Base-by-base conservation (phyloP, 345 rosid genomes). In the Chamaenerion angustifolium region DNA sequence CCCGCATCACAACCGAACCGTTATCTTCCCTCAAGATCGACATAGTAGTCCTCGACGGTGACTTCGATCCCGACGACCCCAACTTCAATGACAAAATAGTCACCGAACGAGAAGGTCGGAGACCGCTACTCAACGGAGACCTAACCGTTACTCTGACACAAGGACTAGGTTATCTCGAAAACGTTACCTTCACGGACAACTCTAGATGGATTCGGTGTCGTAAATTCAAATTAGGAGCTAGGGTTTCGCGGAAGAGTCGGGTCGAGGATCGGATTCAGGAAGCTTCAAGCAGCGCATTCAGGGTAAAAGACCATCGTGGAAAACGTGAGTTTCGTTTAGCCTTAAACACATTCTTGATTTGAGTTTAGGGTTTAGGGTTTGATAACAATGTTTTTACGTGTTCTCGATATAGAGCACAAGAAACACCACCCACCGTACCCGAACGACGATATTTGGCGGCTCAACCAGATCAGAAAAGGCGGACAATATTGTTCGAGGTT, bases 251-350 rank as follows among this genome's bases (percentile, higher is more conserved):
- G 40, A 80, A 43, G 16, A 17, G 14, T 46, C 42, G 64, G 6
- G 66, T 59, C 46, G 85, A 64, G 49, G 66, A 66, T 13, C 56
- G 64, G 56, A 46, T 82, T 15, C 60, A 65, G 49, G 96, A 82
- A 60, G 96, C 79, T 10, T 67, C 56, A 51, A 92, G 95, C n/a
- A 68, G 68, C 58, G 74, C 87, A 5, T 87, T 92, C 16, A 46
- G 56, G 1, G 95, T 86, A 48, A 82, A 76, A 73, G 98, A 92
- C 62, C 88, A 82, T 21, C 76, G 96, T 0, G 98, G 98, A 51
- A 93, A 77, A 60, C 13, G 98, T 92, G 75, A 73, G 86, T 68
- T 59, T 43, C 42, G 37, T 7, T 31, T 31, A 7, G 4, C 37
- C 37, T 31, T 31, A 31, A 31, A 5, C 1, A 8, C 10, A 1